phyloP scores from a whole-genome alignment of 345 rosid genomes.

The Iberis pinnata region DNA sequence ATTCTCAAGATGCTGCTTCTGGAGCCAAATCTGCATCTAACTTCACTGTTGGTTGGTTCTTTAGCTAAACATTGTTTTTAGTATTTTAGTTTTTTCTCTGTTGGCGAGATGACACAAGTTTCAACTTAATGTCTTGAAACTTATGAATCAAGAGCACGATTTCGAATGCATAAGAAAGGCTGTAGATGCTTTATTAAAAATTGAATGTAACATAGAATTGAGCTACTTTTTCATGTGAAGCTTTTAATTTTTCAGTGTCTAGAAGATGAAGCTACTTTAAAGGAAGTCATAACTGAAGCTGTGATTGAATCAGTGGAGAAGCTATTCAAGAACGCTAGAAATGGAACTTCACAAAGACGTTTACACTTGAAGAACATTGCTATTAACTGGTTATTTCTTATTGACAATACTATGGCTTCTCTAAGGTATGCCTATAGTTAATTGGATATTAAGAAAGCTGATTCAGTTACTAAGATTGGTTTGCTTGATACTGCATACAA shows the following conservation, averaged over 20 bases:
- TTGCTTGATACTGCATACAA: slow-evolving; percentile 24
- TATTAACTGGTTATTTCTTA: slow-evolving; percentile 50
- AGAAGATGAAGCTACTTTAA: slow-evolving; percentile 43
- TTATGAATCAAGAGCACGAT: too few species aligned
- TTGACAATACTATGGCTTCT: slow-evolving; percentile 38
- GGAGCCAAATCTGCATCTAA: slow-evolving; percentile 50
- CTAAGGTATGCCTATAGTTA: slow-evolving; percentile 38
- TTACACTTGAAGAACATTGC: slow-evolving; percentile 45
- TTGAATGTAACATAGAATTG: not conserved
- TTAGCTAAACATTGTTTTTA: slow-evolving; percentile 10
- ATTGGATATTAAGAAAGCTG: not conserved
- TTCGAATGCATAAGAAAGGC: not conserved
- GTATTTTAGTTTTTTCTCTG: not conserved
- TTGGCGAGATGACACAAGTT: slow-evolving; percentile 3
- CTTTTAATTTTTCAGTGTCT: slow-evolving; percentile 39
- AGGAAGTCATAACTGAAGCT: slow-evolving; percentile 42
- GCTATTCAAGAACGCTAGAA: slow-evolving; percentile 39
- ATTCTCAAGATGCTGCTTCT: slow-evolving; percentile 51
- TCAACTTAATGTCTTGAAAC: not conserved
- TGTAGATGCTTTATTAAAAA: not conserved
- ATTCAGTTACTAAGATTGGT: not conserved
- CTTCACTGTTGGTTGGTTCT: slow-evolving; percentile 47
- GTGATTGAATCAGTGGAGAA: slow-evolving; percentile 38
- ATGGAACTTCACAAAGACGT: slow-evolving; percentile 26
- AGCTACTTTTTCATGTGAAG: slow-evolving; percentile 3